These are phyloP conservation scores for Pyrenopolyporus hunteri DNA, from an alignment of 495 filamentous ascomycete genomes.

Conservation along the genomic window DNA sequence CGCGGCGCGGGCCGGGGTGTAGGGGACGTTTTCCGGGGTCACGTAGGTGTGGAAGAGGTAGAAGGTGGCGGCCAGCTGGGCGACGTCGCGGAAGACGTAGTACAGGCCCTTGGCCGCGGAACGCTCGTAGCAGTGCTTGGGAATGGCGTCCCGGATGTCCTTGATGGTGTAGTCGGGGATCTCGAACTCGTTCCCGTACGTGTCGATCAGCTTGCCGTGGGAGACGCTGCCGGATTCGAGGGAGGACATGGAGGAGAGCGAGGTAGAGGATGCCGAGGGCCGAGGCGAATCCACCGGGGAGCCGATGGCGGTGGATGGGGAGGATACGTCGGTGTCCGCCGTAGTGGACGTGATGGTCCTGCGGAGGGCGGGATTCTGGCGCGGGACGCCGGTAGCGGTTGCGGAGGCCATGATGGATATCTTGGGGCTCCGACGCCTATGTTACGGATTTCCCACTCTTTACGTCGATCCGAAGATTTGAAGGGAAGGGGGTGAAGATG, in stretches of 20 bases:
- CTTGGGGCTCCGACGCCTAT: no score
- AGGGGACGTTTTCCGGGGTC: slow-evolving; percentile 65
- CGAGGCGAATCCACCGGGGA: slow-evolving; percentile 74
- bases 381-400: slow-evolving; percentile 44
- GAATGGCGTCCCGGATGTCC: slow-evolving; percentile 81
- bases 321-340: slow-evolving; percentile 56
- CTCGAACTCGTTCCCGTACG: slow-evolving; percentile 76
- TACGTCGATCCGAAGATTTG: no score
- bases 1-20: slow-evolving; percentile 57
- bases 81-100: slow-evolving; percentile 75
- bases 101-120: slow-evolving; percentile 64
- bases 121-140: slow-evolving; percentile 79
- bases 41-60: slow-evolving; percentile 69
- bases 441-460: no score
- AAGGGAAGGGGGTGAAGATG: neutral
- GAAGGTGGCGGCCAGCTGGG: slow-evolving; percentile 66
- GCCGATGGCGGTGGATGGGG: slow-evolving; percentile 63
- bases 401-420: slow-evolving; percentile 48
- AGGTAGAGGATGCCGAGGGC: slow-evolving; percentile 84
- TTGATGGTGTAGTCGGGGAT: slow-evolving; percentile 80
- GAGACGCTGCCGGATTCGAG: slow-evolving; percentile 40
- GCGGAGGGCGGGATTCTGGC: slow-evolving; percentile 49
- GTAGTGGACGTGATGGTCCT: slow-evolving; percentile 46
- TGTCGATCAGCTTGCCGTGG: slow-evolving; percentile 68
- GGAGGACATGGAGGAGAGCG: slow-evolving; percentile 88